These are phyloP conservation scores for Phaeomoniella chlamydospora DNA, from an alignment of 2,329 filamentous ascomycete species.

Conservation along the genomic window DNA sequence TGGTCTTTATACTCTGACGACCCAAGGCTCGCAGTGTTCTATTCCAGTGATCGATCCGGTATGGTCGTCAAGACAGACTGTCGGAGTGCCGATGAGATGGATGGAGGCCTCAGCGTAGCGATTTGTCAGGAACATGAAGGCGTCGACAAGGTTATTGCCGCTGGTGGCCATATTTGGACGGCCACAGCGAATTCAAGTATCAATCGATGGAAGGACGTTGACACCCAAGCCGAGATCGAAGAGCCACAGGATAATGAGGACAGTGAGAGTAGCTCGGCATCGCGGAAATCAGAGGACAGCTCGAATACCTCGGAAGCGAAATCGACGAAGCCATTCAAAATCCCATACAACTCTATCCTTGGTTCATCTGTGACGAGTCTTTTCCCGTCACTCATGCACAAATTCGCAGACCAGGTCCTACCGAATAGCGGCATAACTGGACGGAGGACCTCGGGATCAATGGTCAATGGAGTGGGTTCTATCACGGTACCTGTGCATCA, in stretches of 20 bases:
- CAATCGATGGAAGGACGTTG: slow-evolving; percentile 78
- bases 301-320: slow-evolving; percentile 1
- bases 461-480: slow-evolving; percentile 33
- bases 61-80: slow-evolving; percentile 94
- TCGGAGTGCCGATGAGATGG: slow-evolving; percentile 58
- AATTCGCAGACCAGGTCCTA: slow-evolving; percentile 36
- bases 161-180: slow-evolving; percentile 73
- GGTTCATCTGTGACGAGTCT: slow-evolving; percentile 71
- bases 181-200: slow-evolving; percentile 83
- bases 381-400: slow-evolving; percentile 46
- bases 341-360: slow-evolving; percentile 64
- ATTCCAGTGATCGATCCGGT: slow-evolving; percentile 84
- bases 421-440: slow-evolving; percentile 29
- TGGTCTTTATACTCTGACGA: slow-evolving; percentile 91
- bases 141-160: slow-evolving; percentile 41
- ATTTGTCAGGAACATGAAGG: slow-evolving; percentile 81
- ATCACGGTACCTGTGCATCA: slow-evolving; percentile 50
- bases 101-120: slow-evolving; percentile 82
- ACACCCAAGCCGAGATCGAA: slow-evolving; percentile 59
- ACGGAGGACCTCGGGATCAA: slow-evolving; percentile 43
- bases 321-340: slow-evolving; percentile 30
- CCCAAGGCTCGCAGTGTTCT: slow-evolving; percentile 75
- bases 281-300: slow-evolving; percentile 15
- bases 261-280: slow-evolving; percentile 20
- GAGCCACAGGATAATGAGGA: slow-evolving; percentile 11